Evolutionary conservation across 306 rosid genomes (phyloP), one percentile per base, ranked within the genome.

Genomic region (Pterocarpus santalinus): DNA sequence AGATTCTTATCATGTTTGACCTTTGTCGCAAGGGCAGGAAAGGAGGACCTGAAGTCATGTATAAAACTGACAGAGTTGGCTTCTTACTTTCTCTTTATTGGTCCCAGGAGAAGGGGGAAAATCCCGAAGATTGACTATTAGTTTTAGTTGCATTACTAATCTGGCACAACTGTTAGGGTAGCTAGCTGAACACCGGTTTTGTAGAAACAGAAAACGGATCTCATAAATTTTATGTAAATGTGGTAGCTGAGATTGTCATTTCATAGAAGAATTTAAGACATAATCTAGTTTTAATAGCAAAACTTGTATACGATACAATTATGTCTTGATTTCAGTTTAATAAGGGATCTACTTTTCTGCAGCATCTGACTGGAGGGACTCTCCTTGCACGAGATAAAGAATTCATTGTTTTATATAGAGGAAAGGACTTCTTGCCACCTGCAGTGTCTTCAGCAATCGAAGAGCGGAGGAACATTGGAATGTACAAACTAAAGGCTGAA

Each of bases 381-480:
- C 90, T 95, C 72, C 90, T 95, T 86, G 82, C 97, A 75, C 95
- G 97, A 75, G 92, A 92, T 84, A 89, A 77, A 75, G 95, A 95
- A 72, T 88, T 93, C 84, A 85, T 95, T 67, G 87, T 82, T 82
- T 85, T 95, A 5, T 95, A 93, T 73, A 89, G 99, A 81, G 99
- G 97, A 86, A 95, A 95, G 71, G 99, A 93, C 80, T 95, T 90
- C 83, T 87, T 95, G 84, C 99, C 95, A 17, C 66, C 84, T 76
- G 92, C 91, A 63, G 99, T 90, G 82, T 93, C 97, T 47, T 87
- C 95, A 73, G 97, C 99, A 82, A 91, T 95, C 71, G 94, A 88
- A 85, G 88, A 86, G 86, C 85, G 95, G 69, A 87, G 97, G 90
- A 85, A 82, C 73, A 56, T 62, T 56, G 84, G 74, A 74, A 71